Evolutionary conservation across 2,329 filamentous ascomycete genomes (phyloP), one percentile per base, ranked within the genome.

Genomic region (Periconia sp.): DNA sequence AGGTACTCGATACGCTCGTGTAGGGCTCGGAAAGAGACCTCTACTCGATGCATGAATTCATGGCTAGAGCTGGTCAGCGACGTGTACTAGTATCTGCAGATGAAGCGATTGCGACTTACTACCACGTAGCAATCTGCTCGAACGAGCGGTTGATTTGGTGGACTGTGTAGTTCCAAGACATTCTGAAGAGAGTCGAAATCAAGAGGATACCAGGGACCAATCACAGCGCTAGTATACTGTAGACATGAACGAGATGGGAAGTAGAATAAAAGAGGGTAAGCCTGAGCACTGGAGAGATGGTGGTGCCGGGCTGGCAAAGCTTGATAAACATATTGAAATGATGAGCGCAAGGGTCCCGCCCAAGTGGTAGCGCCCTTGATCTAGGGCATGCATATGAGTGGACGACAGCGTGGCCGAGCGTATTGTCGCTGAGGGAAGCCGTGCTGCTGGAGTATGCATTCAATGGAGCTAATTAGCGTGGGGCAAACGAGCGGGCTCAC

Each of bases 91-190:
- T 13, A 17, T 12, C 1, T 13, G n/a, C 9, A 26, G 5, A 6
- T 2, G 5, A 3, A 10, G 26, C n/a, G 9, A 7, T 19, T 11
- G 16, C 9, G 11, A 52, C 61, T 38, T 50, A 65, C 61, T 68
- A 67, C 65, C 63, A 67, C 10, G 37, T 38, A 13, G 56, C 63
- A 29, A 67, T 59, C 13, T 51, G 57, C n/a, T 67, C 63, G 25
- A 68, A 66, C 12, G 59, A 61, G 6, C 56, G 46, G 19, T 67
- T 67, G 43, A 68, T 65, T 36, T 56, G 57, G 18, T 68, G 58
- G 7, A 67, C 29, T 17, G 64, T 53, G 34, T 59, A 67, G 7
- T 52, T 50, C 46, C 57, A 66, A 30, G 65, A 66, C 63, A 65
- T 66, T n/a, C 12, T 55, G 34, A 5, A 12, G 12, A 12, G 15